Conservation (phyloP, 352 stramenopile species). For the Globisporangium irregulare region DNA sequence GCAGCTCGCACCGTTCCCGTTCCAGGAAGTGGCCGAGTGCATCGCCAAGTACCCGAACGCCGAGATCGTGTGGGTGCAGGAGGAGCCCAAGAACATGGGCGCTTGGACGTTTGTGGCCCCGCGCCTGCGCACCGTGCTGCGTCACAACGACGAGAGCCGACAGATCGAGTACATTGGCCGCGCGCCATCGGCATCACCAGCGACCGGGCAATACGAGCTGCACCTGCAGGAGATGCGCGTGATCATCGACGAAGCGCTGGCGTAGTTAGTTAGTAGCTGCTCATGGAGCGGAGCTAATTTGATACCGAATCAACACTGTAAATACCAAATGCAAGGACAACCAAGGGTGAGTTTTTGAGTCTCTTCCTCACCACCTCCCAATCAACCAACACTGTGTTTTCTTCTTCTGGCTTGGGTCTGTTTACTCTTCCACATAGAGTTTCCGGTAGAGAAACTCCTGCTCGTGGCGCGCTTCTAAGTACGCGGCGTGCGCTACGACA, state of each 20-base stretch:
- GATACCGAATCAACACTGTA: not conserved
- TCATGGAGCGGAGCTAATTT: not conserved
- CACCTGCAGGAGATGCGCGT: slow-evolving; percentile 92
- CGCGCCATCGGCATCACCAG: slow-evolving; percentile 92
- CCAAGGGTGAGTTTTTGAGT: not conserved
- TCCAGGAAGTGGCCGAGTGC: slow-evolving; percentile 92
- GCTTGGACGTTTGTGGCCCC: slow-evolving; percentile 92
- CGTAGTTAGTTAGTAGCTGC: slow-evolving; percentile 20
- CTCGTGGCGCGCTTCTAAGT: slow-evolving; percentile 57
- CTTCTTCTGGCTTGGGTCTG: not conserved
- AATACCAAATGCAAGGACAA: not conserved
- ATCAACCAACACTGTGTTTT: not conserved
- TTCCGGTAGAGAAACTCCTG: slow-evolving; percentile 77
- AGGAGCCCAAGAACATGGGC: slow-evolving; percentile 99
- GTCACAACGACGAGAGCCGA: slow-evolving; percentile 65
- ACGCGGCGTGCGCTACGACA: slow-evolving; percentile 47
- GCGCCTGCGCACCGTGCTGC: slow-evolving; percentile 92
- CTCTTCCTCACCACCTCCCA: not conserved
- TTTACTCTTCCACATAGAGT: slow-evolving; percentile 38
- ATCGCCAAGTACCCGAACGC: slow-evolving; percentile 93
- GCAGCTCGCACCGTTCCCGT: slow-evolving; percentile 96
- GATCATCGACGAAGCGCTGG: slow-evolving; percentile 88
- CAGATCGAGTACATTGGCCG: slow-evolving; percentile 92
- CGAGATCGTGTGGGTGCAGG: slow-evolving; percentile 96
- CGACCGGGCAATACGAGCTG: slow-evolving; percentile 94